Percentiles rank a stretch among this genome's conserved stretches.
Evolutionary conservation across 805 yeast species (phyloP).

Genomic region (Yamadazyma endophytica): DNA sequence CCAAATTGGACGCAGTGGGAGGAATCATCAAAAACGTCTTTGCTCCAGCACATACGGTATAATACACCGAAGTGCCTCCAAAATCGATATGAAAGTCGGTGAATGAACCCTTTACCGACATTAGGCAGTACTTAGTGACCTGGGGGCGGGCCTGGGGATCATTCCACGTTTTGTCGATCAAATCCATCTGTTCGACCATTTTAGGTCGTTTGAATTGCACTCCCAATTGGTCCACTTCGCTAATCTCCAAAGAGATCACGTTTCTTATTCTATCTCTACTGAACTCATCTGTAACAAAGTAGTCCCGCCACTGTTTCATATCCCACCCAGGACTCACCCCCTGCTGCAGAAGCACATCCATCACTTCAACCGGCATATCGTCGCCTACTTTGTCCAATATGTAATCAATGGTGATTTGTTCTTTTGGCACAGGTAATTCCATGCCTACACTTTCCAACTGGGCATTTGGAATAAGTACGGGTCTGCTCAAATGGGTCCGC

Average conservation of each 20-base stretch:
- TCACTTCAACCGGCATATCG: constrained; percentile 66
- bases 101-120: constrained; percentile 77
- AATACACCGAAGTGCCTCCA: constrained; percentile 90
- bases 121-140: constrained; percentile 73
- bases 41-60: constrained; percentile 71
- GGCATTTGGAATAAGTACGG: constrained; percentile 49
- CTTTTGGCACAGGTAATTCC: constrained; percentile 43
- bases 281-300: constrained; percentile 44
- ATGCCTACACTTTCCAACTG: constrained; percentile 44
- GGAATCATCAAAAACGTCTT: constrained; percentile 78
- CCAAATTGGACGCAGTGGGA: constrained; percentile 62
- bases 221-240: constrained; percentile 48
- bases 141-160: constrained; percentile 43
- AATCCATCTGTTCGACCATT: constrained; percentile 61
- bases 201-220: constrained; percentile 54
- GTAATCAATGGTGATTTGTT: constrained; percentile 48
- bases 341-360: constrained; percentile 85
- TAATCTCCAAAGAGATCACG: constrained; percentile 78
- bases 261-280: constrained; percentile 66
- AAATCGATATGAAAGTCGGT: constrained; percentile 92
- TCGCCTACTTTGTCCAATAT: constrained; percentile 60
- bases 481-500: constrained; percentile 31
- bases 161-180: constrained; percentile 66
- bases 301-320: constrained; percentile 69
- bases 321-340: constrained; percentile 62